Evolutionary conservation across 495 filamentous ascomycete species (phyloP).

Genomic region (Bathelium albidoporum): DNA sequence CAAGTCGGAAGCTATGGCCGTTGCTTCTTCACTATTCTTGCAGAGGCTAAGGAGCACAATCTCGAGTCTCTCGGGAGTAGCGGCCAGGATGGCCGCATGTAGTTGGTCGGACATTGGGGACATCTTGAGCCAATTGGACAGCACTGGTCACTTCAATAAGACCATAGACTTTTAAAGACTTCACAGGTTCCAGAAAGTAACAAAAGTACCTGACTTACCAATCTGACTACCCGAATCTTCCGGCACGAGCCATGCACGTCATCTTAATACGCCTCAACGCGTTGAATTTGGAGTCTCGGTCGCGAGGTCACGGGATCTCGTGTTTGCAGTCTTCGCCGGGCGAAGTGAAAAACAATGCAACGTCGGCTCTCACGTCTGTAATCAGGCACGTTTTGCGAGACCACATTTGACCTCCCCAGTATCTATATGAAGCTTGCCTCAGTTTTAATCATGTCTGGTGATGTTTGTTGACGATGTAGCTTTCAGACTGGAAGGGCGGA

Average conservation of each 20-base stretch:
- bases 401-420: too few relatives aligned
- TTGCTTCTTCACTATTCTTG: not conserved
- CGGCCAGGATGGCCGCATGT: not conserved
- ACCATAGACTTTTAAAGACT: too few relatives aligned
- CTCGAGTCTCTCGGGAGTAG: not conserved
- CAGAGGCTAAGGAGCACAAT: not conserved
- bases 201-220: too few relatives aligned
- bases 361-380: not conserved
- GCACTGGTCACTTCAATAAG: too few relatives aligned
- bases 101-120: not conserved
- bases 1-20: not conserved
- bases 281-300: not conserved
- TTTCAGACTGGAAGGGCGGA: too few relatives aligned
- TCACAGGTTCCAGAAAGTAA: too few relatives aligned
- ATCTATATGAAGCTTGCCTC: too few relatives aligned
- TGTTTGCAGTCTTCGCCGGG: not conserved
- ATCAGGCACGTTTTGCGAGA: not conserved
- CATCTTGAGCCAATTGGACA: too few relatives aligned
- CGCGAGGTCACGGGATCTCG: not conserved
- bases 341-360: not conserved
- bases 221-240: too few relatives aligned
- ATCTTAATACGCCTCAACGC: not conserved
- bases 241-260: not conserved
- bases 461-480: too few relatives aligned
- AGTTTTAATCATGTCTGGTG: too few relatives aligned